Evolutionary conservation across 75 land plant species (phyloP).

Genomic region (Cryptomeria japonica): DNA sequence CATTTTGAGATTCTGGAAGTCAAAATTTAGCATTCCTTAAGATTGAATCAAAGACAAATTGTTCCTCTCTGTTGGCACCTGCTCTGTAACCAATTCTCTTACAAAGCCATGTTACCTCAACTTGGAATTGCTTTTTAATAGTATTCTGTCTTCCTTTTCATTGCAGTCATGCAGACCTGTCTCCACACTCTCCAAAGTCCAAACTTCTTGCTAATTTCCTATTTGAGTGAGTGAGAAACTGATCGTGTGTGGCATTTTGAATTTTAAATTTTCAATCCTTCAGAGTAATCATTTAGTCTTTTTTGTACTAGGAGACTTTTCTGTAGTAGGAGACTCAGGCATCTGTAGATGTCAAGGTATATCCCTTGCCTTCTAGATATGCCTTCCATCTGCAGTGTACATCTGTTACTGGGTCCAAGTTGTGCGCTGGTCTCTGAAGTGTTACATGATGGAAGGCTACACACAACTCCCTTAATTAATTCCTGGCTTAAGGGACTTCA

Average conservation of each 20-base stretch:
- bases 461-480: background rate
- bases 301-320: background rate
- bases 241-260: background rate
- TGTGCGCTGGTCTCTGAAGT: background rate
- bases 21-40: background rate
- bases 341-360: background rate
- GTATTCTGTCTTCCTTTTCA: background rate
- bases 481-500: background rate
- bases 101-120: background rate
- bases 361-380: background rate
- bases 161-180: background rate
- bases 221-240: too few species aligned
- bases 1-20: too few species aligned
- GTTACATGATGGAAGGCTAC: background rate
- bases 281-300: background rate
- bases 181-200: background rate
- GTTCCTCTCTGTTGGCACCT: background rate
- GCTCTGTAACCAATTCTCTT: background rate
- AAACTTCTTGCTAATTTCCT: too few species aligned
- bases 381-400: background rate
- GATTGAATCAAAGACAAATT: background rate
- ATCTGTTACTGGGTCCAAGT: background rate
- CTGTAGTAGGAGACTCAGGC: background rate
- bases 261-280: background rate
- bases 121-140: background rate